These are phyloP conservation scores for Dinochytrium kinnereticum DNA, from an alignment of 371 early-diverging fungal species.

Conservation along the genomic window DNA sequence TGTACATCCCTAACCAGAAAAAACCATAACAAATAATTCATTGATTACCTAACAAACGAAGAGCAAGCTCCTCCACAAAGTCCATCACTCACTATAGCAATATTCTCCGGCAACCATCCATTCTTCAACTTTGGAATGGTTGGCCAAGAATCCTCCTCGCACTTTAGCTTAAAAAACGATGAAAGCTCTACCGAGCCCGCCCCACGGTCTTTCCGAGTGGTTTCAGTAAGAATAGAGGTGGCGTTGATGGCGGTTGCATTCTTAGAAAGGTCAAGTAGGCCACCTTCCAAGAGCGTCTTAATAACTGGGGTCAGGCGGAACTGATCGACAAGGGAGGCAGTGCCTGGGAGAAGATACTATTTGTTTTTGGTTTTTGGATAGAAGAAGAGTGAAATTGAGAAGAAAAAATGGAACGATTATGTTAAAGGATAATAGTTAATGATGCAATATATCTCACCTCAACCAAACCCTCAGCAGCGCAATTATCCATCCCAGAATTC, in stretches of 20 bases:
- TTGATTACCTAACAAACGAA: neutral
- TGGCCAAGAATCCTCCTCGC: neutral
- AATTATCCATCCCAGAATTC: neutral
- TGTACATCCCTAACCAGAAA: too few relatives aligned
- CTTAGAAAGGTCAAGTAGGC: too few relatives aligned
- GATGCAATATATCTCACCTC: conserved; percentile 4
- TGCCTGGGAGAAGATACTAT: neutral
- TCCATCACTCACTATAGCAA: conserved; percentile 1
- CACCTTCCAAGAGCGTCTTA: neutral
- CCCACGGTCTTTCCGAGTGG: neutral
- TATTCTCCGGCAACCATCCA: conserved; percentile 7
- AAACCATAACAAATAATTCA: too few relatives aligned
- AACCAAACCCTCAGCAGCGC: neutral
- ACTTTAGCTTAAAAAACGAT: neutral
- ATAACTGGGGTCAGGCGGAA: neutral
- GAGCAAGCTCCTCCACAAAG: neutral
- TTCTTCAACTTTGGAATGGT: neutral
- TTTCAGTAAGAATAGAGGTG: neutral
- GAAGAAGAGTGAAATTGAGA: neutral
- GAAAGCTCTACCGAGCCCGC: neutral
- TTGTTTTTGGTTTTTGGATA: neutral
- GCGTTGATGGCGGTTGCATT: neutral
- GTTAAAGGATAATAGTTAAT: neutral
- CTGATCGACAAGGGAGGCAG: neutral
- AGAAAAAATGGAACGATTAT: neutral